These are phyloP conservation scores for Agaricus blazei DNA, from an alignment of 768 basidiomycete genomes.

Conservation along the genomic window DNA sequence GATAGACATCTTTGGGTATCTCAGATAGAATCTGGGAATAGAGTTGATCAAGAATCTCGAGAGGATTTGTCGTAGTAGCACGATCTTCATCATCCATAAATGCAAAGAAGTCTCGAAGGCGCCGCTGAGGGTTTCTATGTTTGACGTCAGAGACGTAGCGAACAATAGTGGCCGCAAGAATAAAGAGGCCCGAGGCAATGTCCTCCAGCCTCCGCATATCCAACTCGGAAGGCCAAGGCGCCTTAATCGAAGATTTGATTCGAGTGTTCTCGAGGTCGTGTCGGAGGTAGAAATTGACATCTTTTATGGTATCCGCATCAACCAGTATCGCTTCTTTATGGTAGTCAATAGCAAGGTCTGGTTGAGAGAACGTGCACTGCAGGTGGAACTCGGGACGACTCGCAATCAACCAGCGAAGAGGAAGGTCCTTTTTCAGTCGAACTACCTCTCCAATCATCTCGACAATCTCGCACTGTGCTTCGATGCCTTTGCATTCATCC, in stretches of 20 bases:
- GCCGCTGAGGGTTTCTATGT: neutral
- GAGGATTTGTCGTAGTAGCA: neutral
- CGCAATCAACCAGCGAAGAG: no score
- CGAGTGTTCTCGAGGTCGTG: no score
- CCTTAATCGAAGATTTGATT: no score
- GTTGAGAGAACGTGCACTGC: no score
- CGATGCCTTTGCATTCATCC: slow-evolving; percentile 6
- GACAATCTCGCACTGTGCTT: neutral
- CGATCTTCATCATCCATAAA: neutral
- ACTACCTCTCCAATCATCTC: neutral
- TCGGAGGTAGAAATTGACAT: no score
- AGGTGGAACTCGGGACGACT: no score
- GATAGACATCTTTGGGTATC: neutral
- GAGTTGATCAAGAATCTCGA: slow-evolving; percentile 6
- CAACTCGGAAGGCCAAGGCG: neutral
- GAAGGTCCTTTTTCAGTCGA: no score
- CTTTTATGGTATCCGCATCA: no score
- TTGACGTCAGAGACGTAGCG: slow-evolving; percentile 5
- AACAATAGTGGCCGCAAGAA: neutral
- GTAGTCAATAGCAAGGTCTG: no score
- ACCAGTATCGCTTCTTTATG: no score
- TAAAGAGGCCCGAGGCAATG: neutral
- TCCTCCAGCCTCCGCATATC: neutral
- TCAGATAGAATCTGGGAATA: neutral
- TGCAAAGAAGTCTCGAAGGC: neutral